Conservation (phyloP, 345 rosid species). For the Linum usitatissimum region DNA sequence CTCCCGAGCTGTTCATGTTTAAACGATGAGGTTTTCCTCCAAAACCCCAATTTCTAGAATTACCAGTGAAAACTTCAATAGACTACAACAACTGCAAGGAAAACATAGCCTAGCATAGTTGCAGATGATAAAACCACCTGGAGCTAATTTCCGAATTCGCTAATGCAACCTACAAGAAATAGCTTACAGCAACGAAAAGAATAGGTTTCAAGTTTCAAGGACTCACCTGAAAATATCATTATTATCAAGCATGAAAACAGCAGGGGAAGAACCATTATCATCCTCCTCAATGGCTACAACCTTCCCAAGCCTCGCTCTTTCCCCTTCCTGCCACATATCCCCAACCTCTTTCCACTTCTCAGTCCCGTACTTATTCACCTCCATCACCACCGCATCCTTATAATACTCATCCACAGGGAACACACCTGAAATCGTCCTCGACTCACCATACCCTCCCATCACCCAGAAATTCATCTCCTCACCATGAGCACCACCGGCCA, state of each 20-base stretch:
- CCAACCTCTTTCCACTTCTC: conserved; percentile 67
- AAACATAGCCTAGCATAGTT: background rate
- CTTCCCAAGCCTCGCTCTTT: conserved; percentile 59
- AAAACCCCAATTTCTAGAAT: background rate
- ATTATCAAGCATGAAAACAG: conserved; percentile 63
- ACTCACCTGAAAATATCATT: conserved; percentile 54
- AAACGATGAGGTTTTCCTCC: too few species aligned
- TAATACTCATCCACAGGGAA: conserved; percentile 78
- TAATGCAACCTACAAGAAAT: background rate
- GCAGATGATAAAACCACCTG: background rate
- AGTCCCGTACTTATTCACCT: conserved; percentile 24
- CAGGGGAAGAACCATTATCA: conserved; percentile 27
- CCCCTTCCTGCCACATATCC: conserved; percentile 70
- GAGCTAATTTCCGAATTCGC: background rate
- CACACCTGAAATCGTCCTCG: conserved; percentile 66
- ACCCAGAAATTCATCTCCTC: conserved; percentile 79
- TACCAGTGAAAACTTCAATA: too few species aligned
- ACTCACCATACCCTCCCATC: conserved; percentile 87
- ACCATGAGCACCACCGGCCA: conserved; percentile 28
- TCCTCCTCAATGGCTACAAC: conserved; percentile 50
- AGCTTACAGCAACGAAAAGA: background rate
- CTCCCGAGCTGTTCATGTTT: too few species aligned
- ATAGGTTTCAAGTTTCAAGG: too few species aligned
- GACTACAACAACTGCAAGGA: background rate
- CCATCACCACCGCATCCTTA: conserved; percentile 71